These are phyloP conservation scores for Tephrocybe sp. DNA, from an alignment of 768 basidiomycete genomes.

Conservation along the genomic window DNA sequence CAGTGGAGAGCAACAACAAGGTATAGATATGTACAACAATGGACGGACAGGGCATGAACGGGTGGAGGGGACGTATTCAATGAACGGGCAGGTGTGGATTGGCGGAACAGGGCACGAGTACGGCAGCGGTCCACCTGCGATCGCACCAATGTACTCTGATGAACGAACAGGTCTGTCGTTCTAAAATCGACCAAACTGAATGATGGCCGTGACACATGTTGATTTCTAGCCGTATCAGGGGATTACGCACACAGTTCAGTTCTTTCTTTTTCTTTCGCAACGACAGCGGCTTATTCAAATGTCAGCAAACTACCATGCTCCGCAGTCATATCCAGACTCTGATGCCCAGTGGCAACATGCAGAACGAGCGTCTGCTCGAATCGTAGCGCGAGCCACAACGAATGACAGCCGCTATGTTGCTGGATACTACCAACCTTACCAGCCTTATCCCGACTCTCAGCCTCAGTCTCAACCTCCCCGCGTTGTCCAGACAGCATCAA, in stretches of 20 bases:
- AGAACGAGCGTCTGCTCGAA: constrained; percentile 57
- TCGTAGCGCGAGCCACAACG: constrained; percentile 45
- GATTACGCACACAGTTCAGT: constrained; percentile 28
- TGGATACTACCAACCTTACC: constrained; percentile 13
- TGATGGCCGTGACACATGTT: constrained; percentile 6
- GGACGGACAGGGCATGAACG: too few relatives aligned
- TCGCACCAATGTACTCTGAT: constrained; percentile 52
- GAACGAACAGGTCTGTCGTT: constrained; percentile 51
- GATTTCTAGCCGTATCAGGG: constrained; percentile 35
- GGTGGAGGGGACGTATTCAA: too few relatives aligned
- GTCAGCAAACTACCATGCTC: too few relatives aligned
- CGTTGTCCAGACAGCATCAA: constrained; percentile 26
- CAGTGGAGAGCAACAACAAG: too few relatives aligned
- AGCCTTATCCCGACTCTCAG: constrained; percentile 12
- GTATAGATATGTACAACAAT: too few relatives aligned
- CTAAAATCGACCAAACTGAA: constrained; percentile 9
- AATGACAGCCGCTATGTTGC: not conserved
- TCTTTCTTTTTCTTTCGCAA: too few relatives aligned
- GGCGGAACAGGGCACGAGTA: constrained; percentile 28
- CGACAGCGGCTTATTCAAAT: too few relatives aligned
- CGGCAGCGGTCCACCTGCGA: constrained; percentile 41
- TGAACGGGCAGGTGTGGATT: too few relatives aligned
- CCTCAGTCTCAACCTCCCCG: constrained; percentile 9
- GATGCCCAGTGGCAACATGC: constrained; percentile 43
- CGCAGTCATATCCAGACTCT: constrained; percentile 26